Base-by-base conservation (phyloP, 2,329 filamentous ascomycete genomes). In the Ascochyta lentis region DNA sequence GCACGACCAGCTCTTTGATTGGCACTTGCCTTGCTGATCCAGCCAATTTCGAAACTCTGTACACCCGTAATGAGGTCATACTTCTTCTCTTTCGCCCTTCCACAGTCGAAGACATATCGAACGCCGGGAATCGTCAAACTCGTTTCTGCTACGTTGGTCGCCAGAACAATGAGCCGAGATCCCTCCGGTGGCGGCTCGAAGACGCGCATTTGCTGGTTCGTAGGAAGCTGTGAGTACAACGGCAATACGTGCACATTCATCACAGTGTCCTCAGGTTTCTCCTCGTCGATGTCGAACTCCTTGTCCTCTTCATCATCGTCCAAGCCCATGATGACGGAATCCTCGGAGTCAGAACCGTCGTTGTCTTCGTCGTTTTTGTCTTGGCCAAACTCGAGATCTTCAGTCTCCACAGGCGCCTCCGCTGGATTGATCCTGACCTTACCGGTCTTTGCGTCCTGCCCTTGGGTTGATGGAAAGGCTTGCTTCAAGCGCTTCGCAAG, bases 11-110 rank as follows among this genome's bases (percentile, higher is more conserved):
- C 87, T 73, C 95, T 86, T 76, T 99, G 95, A 63, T 88, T 90
- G 7, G 95, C 94, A 73, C 92, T 96, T 26, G 95, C 95, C 78
- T 99, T 98, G 79, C 93, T 97, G 72, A 98, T 96, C 92, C 94
- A 99, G 37, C 90, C 89, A 49, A 99, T 86, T 67, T 96, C 90
- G 72, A 96, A 99, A 70, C 90, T 96, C 73, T 99, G 95, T 0
- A 99, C 94, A 3, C 94, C 94, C 8, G 90, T 97, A 10, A 86
- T 79, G n/a, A 86, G 83, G 71, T 98, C 91, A 68, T 95, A 98
- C 54, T 89, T 90, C 60, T 94, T 89, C 74, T 97, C 93, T 75
- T 99, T 99, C 33, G 91, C 89, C 45, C 96, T 84, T 31, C 95
- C 95, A 63, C 91, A 93, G 75, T 98, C 94, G 60, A 99, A 97